A percentile compares a stretch with the other conserved stretches of the same genome.
Evolutionary conservation across 257 asterid species (phyloP).

Genomic region (Salvia miltiorrhiza): DNA sequence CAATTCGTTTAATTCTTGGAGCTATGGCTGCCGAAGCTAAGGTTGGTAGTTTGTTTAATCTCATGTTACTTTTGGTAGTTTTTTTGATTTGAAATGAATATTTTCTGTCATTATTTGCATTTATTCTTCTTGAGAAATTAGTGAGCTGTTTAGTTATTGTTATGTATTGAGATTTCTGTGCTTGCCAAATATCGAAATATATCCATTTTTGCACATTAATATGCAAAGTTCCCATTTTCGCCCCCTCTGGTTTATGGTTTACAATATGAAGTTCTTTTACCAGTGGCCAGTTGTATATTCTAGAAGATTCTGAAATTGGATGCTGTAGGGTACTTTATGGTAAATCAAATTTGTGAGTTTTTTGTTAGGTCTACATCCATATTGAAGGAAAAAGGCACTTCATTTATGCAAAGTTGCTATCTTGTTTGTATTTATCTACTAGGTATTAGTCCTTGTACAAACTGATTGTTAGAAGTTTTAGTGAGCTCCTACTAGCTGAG

Average conservation of each 20-base stretch:
- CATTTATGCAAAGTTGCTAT: background rate
- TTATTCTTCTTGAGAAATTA: background rate
- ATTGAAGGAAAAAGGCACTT: background rate
- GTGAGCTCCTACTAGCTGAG: background rate
- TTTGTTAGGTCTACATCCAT: background rate
- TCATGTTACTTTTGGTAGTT: background rate
- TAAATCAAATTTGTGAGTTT: background rate
- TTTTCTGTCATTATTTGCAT: slow-evolving; percentile 5
- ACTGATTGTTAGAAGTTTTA: background rate
- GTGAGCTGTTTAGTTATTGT: background rate
- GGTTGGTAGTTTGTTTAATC: slow-evolving; percentile 37
- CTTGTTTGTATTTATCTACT: background rate
- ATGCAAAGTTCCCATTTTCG: background rate
- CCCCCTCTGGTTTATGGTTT: background rate
- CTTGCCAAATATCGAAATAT: background rate
- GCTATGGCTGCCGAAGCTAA: slow-evolving; percentile 58
- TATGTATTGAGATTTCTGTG: slow-evolving; percentile 13
- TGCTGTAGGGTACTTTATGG: background rate
- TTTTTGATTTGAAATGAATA: background rate
- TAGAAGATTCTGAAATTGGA: background rate
- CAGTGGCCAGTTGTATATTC: background rate
- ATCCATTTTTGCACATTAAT: background rate
- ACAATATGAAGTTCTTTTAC: background rate
- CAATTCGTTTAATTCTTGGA: slow-evolving; percentile 17
- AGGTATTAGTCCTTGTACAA: background rate